Evolutionary conservation across 345 rosid species (phyloP).

Genomic region (Boechera retrofracta): DNA sequence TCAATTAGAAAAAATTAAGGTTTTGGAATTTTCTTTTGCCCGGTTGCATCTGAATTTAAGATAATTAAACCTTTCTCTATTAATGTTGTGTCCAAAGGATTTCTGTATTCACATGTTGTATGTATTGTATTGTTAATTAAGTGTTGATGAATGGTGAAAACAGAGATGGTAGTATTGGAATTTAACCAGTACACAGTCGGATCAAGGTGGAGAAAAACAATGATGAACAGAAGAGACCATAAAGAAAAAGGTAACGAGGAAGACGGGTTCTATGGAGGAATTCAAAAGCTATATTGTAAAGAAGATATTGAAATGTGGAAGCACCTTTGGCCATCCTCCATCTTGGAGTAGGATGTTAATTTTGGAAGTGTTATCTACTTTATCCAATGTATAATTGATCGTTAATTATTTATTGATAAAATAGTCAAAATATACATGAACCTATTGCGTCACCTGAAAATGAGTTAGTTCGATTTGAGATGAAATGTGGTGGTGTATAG

Average conservation of each 20-base stretch:
- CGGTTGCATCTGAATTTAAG: not conserved
- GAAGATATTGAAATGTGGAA: constrained; percentile 75
- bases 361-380: not conserved
- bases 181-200: constrained; percentile 71
- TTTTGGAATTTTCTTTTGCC: not conserved
- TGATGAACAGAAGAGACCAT: constrained; percentile 64
- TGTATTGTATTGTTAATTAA: not conserved
- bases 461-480: not conserved
- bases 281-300: constrained; percentile 62
- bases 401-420: constrained; percentile 13
- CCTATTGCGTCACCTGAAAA: not conserved
- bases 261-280: constrained; percentile 91
- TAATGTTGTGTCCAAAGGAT: not conserved
- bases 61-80: not conserved
- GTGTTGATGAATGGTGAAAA: constrained; percentile 34
- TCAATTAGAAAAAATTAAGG: not conserved
- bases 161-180: constrained; percentile 61
- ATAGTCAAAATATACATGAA: not conserved
- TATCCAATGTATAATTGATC: constrained; percentile 2
- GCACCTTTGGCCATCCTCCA: constrained; percentile 68
- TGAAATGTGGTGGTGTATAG: not conserved
- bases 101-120: constrained; percentile 7
- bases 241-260: constrained; percentile 84
- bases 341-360: constrained; percentile 55
- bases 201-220: constrained; percentile 75